These are phyloP conservation scores for Raffaelea albimanens DNA, from an alignment of 2,329 filamentous ascomycete genomes.

Conservation along the genomic window DNA sequence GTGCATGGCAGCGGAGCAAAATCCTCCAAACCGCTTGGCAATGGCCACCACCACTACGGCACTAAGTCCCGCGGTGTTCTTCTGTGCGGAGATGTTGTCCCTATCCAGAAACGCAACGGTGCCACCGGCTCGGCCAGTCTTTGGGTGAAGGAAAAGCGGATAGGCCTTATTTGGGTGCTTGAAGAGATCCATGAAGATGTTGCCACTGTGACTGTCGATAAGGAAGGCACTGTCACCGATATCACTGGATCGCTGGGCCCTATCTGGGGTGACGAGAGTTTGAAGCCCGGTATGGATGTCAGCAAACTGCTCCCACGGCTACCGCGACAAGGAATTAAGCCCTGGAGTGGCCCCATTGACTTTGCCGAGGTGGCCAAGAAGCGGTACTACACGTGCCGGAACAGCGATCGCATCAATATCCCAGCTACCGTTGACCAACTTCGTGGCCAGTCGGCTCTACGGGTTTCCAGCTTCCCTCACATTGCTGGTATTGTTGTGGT, in stretches of 20 bases:
- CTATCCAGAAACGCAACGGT: conserved; percentile 92
- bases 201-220: conserved; percentile 65
- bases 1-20: conserved; percentile 47
- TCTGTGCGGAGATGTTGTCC: conserved; percentile 94
- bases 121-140: conserved; percentile 84
- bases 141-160: conserved; percentile 96
- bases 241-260: conserved; percentile 67
- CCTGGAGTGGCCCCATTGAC: conserved; percentile 64
- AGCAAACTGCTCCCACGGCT: conserved; percentile 72
- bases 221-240: conserved; percentile 62
- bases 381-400: conserved; percentile 78
- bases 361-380: conserved; percentile 63
- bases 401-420: conserved; percentile 67
- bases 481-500: conserved; percentile 95
- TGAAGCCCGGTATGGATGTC: conserved; percentile 62
- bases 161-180: conserved; percentile 91
- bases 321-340: conserved; percentile 64
- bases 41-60: conserved; percentile 52
- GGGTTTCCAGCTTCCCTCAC: conserved; percentile 89
- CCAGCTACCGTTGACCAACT: conserved; percentile 74
- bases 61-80: conserved; percentile 71
- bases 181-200: conserved; percentile 97
- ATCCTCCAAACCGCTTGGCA: conserved; percentile 42
- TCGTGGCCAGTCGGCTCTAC: conserved; percentile 59
- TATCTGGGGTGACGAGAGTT: conserved; percentile 72